These are phyloP conservation scores for Nemania sp. DNA, from an alignment of 2,329 filamentous ascomycete genomes.

Conservation along the genomic window DNA sequence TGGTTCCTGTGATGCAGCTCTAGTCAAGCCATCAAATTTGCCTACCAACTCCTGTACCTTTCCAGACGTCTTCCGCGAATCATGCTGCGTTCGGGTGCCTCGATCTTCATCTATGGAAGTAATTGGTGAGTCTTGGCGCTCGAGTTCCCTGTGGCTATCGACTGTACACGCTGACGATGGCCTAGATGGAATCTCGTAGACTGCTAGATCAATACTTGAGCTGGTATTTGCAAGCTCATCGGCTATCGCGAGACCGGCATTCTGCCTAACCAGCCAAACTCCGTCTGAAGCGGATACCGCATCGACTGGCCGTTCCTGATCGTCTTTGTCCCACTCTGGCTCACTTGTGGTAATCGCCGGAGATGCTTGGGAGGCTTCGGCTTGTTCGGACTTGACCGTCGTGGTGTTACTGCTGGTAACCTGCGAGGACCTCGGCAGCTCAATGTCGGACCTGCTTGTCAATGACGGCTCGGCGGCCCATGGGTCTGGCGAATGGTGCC, in stretches of 20 bases:
- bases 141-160: conserved; percentile 38
- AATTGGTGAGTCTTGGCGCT: conserved; percentile 49
- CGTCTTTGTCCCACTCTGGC: neutral
- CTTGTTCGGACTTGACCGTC: conserved; percentile 6
- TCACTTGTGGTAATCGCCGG: neutral
- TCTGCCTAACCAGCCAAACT: neutral
- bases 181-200: conserved; percentile 33
- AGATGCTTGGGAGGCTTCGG: conserved; percentile 3
- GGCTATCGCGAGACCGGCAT: neutral
- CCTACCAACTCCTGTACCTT: conserved; percentile 57
- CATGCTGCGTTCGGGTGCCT: conserved; percentile 31
- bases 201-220: conserved; percentile 22
- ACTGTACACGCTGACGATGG: conserved; percentile 37
- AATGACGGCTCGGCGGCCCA: conserved; percentile 46
- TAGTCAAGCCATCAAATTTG: conserved; percentile 53
- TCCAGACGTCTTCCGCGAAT: conserved; percentile 42
- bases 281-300: neutral
- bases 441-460: conserved; percentile 26
- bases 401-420: conserved; percentile 3
- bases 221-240: neutral
- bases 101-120: conserved; percentile 52
- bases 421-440: conserved; percentile 16
- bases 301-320: neutral
- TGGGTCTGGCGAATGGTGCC: conserved; percentile 48
- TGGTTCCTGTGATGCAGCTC: conserved; percentile 38